Evolutionary conservation across 352 stramenopile species (phyloP).

Genomic region (Globisporangium okanoganense): DNA sequence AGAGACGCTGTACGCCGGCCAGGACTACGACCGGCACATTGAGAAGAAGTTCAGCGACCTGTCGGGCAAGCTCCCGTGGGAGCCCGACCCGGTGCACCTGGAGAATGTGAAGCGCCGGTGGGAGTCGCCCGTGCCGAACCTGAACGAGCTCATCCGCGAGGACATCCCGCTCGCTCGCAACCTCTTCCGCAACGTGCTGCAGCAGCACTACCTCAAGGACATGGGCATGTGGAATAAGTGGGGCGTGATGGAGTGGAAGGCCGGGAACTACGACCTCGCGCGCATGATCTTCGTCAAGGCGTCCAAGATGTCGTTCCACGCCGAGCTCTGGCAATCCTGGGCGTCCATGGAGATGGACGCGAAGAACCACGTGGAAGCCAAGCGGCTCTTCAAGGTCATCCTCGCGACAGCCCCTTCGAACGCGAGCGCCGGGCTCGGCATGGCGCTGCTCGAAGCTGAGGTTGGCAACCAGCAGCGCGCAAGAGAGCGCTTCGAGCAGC

Average conservation of each 20-base stretch:
- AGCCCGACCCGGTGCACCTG: constrained; percentile 59
- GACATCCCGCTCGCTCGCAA: constrained; percentile 65
- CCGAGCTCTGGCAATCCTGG: constrained; percentile 82
- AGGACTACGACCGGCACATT: constrained; percentile 60
- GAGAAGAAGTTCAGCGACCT: constrained; percentile 78
- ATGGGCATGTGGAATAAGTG: constrained; percentile 92
- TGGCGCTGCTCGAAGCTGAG: constrained; percentile 66
- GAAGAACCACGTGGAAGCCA: constrained; percentile 71
- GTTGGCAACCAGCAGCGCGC: constrained; percentile 51
- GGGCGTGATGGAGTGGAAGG: constrained; percentile 88
- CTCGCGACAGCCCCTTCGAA: constrained; percentile 69
- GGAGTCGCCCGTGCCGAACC: constrained; percentile 51
- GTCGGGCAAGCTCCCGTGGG: constrained; percentile 75
- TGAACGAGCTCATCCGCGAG: constrained; percentile 82
- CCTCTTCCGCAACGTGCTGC: constrained; percentile 78
- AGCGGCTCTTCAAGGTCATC: constrained; percentile 80
- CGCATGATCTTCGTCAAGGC: constrained; percentile 85
- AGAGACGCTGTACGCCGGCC: constrained; percentile 64
- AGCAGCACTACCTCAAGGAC: constrained; percentile 74
- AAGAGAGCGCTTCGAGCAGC: constrained; percentile 53
- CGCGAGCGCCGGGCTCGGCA: constrained; percentile 63
- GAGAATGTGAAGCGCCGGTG: constrained; percentile 52
- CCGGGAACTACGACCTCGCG: constrained; percentile 74
- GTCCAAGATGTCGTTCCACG: constrained; percentile 65
- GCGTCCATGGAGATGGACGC: constrained; percentile 79